Evolutionary conservation across 176 grass and related monocot species (phyloP).

Genomic region (Musa troglodytarum): DNA sequence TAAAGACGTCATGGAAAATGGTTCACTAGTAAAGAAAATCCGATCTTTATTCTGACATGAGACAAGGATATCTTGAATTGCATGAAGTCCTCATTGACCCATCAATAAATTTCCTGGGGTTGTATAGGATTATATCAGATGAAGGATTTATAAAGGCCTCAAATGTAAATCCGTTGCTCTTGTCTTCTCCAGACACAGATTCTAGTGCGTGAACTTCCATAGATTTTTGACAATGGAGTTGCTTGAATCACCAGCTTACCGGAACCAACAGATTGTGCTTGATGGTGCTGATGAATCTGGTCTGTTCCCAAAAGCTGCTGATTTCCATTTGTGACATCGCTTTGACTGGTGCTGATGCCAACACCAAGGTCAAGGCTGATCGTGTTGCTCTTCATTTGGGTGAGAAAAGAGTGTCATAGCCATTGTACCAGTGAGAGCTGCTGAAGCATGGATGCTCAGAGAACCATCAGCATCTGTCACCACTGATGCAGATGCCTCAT

Average conservation of each 20-base stretch:
- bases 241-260: constrained; percentile 34
- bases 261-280: constrained; percentile 38
- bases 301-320: constrained; percentile 30
- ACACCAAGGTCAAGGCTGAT: constrained; percentile 94
- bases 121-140: constrained; percentile 63
- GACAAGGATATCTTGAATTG: not conserved
- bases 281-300: constrained; percentile 44
- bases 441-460: constrained; percentile 28
- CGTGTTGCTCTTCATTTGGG: constrained; percentile 45
- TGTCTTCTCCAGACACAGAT: constrained; percentile 51
- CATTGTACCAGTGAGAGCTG: constrained; percentile 46
- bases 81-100: not conserved
- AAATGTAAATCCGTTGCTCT: constrained; percentile 62
- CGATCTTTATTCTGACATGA: not conserved
- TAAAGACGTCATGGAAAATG: no score
- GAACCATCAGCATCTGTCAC: constrained; percentile 31
- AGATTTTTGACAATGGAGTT: constrained; percentile 28
- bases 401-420: constrained; percentile 31
- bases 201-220: constrained; percentile 30
- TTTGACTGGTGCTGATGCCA: constrained; percentile 73
- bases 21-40: not conserved
- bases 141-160: constrained; percentile 57
- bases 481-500: constrained; percentile 37
- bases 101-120: constrained; percentile 51
- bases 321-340: constrained; percentile 31